These are phyloP conservation scores for Daldinia grandis DNA, from an alignment of 495 filamentous ascomycete genomes.

Conservation along the genomic window DNA sequence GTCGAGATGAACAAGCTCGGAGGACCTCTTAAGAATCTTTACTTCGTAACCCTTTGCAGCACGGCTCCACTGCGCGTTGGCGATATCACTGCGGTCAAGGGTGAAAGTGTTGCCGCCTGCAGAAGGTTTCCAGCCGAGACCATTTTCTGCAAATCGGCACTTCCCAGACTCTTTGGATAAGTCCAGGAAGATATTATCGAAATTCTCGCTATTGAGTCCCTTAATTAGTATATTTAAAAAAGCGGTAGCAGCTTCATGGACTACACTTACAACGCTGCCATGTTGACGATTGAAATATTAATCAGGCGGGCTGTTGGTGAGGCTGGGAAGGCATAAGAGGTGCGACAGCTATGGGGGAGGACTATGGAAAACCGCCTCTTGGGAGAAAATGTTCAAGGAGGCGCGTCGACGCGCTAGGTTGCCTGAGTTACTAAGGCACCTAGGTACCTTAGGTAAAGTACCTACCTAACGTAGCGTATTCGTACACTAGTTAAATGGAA, in stretches of 20 bases:
- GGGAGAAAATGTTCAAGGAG: constrained; percentile 9
- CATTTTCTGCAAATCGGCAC: constrained; percentile 91
- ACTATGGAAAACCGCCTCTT: constrained; percentile 12
- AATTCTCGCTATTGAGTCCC: constrained; percentile 70
- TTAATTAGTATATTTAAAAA: constrained; percentile 18
- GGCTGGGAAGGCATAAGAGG: constrained; percentile 1
- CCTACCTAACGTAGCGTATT: too few species aligned
- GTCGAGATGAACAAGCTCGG: constrained; percentile 90
- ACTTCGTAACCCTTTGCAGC: constrained; percentile 92
- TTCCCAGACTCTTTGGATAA: constrained; percentile 88
- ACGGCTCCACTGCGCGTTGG: constrained; percentile 91
- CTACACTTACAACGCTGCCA: constrained; percentile 40
- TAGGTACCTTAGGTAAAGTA: background rate
- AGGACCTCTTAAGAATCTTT: constrained; percentile 83
- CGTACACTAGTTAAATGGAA: constrained; percentile 4
- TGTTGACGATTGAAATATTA: constrained; percentile 12
- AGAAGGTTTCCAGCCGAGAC: constrained; percentile 92
- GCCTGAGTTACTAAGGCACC: background rate
- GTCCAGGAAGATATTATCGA: constrained; percentile 95
- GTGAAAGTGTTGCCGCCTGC: constrained; percentile 91
- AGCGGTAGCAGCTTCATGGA: background rate
- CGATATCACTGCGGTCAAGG: constrained; percentile 81
- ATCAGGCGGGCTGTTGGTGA: constrained; percentile 10
- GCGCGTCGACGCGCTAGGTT: constrained; percentile 34
- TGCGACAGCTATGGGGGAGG: background rate